Evolutionary conservation across 2,329 filamentous ascomycete species (phyloP), one percentile per base, ranked within the genome.

Genomic region (Xylaria sp.): DNA sequence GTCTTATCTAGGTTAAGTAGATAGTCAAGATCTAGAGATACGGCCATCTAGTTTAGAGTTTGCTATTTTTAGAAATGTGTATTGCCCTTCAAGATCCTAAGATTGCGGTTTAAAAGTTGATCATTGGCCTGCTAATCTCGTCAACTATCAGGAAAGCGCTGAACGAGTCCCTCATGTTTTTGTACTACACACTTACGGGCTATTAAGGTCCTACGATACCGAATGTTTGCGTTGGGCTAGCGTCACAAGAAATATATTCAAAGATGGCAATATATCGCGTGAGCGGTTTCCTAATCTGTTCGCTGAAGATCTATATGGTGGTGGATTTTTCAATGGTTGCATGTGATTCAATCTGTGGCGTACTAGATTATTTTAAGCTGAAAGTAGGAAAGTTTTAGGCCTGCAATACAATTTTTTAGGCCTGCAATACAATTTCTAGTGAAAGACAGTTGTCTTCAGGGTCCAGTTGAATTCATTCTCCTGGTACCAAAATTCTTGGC

Each of bases 231-330:
- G 15, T 20, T 23, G 18, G 4, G 28, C 10, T 15, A 55, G 4
- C 7, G 2, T 2, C 20, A 6, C 20, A 12, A 13, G n/a, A 36
- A 36, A 36, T 18, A 23, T 9, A 41, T 28, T 30, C n/a, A 10
- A 45, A 34, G 25, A 62, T 1, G 25, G 59, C 56, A 48, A 39
- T 18, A 28, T 41, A 28, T 52, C 52, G 43, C 52, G 53, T 63
- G 61, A 63, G 41, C 32, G 23, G 34, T 59, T 64, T 58, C 61
- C 18, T 58, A 20, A 23, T 41, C 15, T 52, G 23, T 18, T 28
- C 8, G 32, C 13, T 15, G 4, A 28, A 25, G 8, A 23, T 32
- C n/a, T 34, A 18, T n/a, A 12, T 18, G 34, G 39, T 15, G 10
- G 28, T 13, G 7, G 13, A 25, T 2, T 39, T 13, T 7, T 6